Evolutionary conservation across 495 filamentous ascomycete species (phyloP), one percentile per base, ranked within the genome.

Genomic region (Aspergillus heteromorphus): DNA sequence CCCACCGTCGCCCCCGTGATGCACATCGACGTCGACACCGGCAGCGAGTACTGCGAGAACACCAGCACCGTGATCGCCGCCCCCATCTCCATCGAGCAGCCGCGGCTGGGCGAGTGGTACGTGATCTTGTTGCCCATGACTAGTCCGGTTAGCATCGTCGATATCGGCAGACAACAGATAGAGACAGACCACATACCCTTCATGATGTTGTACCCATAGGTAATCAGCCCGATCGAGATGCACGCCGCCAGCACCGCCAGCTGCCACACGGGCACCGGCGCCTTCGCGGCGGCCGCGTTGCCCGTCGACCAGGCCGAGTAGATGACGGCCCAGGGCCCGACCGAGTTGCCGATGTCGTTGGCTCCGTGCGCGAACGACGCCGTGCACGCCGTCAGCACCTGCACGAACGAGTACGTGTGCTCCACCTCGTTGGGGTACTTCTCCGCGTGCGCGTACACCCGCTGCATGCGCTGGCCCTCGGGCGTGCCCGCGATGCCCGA

Each of bases 291-390:
- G 13, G 66, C 56, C 0, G 77, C 71, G 20, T 68, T 64, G 17
- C 78, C 80, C 10, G 79, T 83, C 3, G 70, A 66, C 86, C 86
- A 92, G 57, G 84, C 77, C 20, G 73, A 66, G 75, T 83, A 91
- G 65, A 88, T 82, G 45, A 81, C 84, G 31, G 86, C 81, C 69
- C 79, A 87, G 23, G 86, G 86, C 10, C 87, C 87, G 58, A 89
- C 82, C 13, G 87, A 86, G 73, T 90, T 89, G 41, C 83, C 77
- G 54, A 91, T 81, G 65, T 91, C 88, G 67, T 92, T 92, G 61
- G 87, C 84, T 49, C 88, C 88, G 71, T 92, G 88, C 2, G 87
- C 83, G 52, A 92, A 88, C 1, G 86, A 89, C 6, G 85, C 83
- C 20, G 86, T 88, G 68, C 80, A 82, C 48, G 88, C 88, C 16